Conservation (phyloP, 2,329 filamentous ascomycete species). For the Uncinocarpus reesii region DNA sequence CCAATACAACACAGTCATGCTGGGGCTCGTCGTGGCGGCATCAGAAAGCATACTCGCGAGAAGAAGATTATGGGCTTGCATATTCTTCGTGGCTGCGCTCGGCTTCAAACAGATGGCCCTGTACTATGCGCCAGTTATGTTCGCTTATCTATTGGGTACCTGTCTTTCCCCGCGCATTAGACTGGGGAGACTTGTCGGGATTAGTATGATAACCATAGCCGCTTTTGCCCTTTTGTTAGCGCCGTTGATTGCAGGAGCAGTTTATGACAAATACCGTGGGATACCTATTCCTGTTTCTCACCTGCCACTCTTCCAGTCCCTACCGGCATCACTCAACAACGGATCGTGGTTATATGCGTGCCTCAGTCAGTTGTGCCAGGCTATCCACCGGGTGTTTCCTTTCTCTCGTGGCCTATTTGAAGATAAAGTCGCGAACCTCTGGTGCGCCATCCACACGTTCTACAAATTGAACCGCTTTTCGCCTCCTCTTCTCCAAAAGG, state of each 20-base stretch:
- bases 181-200: slow-evolving; percentile 57
- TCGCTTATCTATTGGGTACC: slow-evolving; percentile 78
- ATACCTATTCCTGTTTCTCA: slow-evolving; percentile 53
- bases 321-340: slow-evolving; percentile 51
- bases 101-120: slow-evolving; percentile 99
- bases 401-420: slow-evolving; percentile 94
- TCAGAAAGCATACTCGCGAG: slow-evolving; percentile 83
- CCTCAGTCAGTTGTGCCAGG: slow-evolving; percentile 68
- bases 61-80: slow-evolving; percentile 73
- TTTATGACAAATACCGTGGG: slow-evolving; percentile 58
- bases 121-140: slow-evolving; percentile 89
- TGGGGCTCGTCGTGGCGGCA: slow-evolving; percentile 75
- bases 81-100: slow-evolving; percentile 89
- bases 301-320: slow-evolving; percentile 48
- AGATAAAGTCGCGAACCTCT: slow-evolving; percentile 97
- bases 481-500: slow-evolving; percentile 59
- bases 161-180: slow-evolving; percentile 69
- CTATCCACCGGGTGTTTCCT: slow-evolving; percentile 86
- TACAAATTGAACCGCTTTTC: slow-evolving; percentile 76
- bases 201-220: slow-evolving; percentile 60
- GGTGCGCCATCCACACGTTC: slow-evolving; percentile 86
- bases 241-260: slow-evolving; percentile 61
- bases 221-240: slow-evolving; percentile 67
- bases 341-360: slow-evolving; percentile 63
- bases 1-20: slow-evolving; percentile 98